Evolutionary conservation across 202 grass and related monocot genomes (phyloP).

Genomic region (Saccharum hybrid): DNA sequence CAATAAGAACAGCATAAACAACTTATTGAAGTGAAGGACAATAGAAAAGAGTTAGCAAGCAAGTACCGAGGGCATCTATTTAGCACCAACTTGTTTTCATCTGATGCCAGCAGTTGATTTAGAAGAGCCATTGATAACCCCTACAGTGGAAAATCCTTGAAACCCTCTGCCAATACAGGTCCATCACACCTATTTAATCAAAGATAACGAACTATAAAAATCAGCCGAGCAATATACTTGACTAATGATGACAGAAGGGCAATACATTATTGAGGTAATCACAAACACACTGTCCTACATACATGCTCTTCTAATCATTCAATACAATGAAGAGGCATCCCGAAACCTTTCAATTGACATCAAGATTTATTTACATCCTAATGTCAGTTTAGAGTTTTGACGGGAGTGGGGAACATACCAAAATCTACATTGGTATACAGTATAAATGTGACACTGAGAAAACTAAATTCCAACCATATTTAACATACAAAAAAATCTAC

Average conservation of each 20-base stretch:
- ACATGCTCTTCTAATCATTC: not conserved
- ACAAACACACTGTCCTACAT: not conserved
- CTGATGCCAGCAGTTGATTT: not conserved
- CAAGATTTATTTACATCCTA: not conserved
- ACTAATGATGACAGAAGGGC: not conserved
- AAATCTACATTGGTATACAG: not conserved
- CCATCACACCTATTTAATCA: not conserved
- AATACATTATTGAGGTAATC: not conserved
- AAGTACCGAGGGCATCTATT: not conserved
- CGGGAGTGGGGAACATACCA: not conserved
- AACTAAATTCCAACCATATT: not conserved
- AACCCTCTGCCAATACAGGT: not conserved
- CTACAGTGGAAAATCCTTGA: not conserved
- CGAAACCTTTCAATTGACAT: not conserved
- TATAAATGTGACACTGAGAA: not conserved
- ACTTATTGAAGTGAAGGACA: not conserved
- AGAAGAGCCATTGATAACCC: slow-evolving; percentile 15
- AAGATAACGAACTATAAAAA: not conserved
- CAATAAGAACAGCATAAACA: not conserved
- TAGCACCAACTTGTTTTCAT: not conserved
- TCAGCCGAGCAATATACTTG: not conserved
- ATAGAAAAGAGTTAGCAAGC: not conserved
- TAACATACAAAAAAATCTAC: not conserved
- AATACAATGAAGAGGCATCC: not conserved
- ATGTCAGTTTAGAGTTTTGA: not conserved